phyloP scores from a whole-genome alignment of 176 grass and related monocot genomes.

The Oryza australiensis region DNA sequence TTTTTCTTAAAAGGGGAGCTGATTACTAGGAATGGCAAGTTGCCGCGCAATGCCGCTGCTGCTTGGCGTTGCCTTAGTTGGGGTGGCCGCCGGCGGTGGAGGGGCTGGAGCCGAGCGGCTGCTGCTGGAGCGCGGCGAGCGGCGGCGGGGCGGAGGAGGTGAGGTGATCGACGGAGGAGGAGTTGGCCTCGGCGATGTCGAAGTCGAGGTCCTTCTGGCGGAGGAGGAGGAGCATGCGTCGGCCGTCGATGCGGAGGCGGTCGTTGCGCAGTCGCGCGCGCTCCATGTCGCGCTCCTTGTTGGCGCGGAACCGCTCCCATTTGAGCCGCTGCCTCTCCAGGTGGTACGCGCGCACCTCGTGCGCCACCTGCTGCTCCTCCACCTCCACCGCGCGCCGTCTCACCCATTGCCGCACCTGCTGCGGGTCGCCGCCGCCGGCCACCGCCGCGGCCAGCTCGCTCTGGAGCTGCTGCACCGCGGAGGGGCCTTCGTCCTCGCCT shows the following conservation, averaged over 20 bases:
- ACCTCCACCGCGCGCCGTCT: conserved; percentile 57
- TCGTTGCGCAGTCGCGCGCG: conserved; percentile 61
- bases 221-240: conserved; percentile 77
- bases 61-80: neutral
- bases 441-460: conserved; percentile 47
- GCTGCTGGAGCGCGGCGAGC: conserved; percentile 17
- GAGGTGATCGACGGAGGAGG: conserved; percentile 38
- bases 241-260: conserved; percentile 53
- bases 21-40: conserved; percentile 14
- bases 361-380: conserved; percentile 61
- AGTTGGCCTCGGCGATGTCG: conserved; percentile 41
- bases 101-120: conserved; percentile 42
- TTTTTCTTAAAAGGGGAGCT: neutral
- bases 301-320: conserved; percentile 71
- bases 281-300: conserved; percentile 82
- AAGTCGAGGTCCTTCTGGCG: conserved; percentile 73
- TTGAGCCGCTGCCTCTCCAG: conserved; percentile 67
- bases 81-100: conserved; percentile 39
- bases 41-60: too few species aligned
- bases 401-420: conserved; percentile 56
- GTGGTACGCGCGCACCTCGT: conserved; percentile 47
- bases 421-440: conserved; percentile 32
- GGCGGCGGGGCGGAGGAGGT: neutral
- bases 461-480: conserved; percentile 51
- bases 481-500: conserved; percentile 16